Evolutionary conservation across 164 flowering plant species (phyloP).

Genomic region (Piper longum): DNA sequence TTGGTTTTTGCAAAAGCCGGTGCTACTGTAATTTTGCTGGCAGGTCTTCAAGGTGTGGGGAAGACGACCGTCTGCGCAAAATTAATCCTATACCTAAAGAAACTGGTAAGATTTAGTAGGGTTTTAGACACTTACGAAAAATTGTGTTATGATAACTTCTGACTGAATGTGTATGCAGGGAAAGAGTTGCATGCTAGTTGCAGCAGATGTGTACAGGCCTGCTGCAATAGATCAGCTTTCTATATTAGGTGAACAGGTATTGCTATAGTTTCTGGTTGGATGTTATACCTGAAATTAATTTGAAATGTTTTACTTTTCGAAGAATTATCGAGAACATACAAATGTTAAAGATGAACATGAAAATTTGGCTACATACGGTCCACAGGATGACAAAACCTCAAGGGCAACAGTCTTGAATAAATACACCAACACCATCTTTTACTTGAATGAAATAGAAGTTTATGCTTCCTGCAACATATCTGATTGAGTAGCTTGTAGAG

Average conservation of each 20-base stretch:
- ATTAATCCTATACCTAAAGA: constrained; percentile 80
- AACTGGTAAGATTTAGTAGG: constrained; percentile 36
- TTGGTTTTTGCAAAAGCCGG: constrained; percentile 70
- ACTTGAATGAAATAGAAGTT: neutral
- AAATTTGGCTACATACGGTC: neutral
- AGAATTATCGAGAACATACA: no score
- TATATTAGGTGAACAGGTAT: constrained; percentile 85
- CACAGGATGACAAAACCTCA: neutral
- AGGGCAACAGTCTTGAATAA: neutral
- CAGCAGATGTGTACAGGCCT: constrained; percentile 96
- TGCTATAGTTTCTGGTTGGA: neutral
- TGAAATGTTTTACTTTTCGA: no score
- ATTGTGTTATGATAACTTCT: neutral
- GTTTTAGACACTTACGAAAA: no score
- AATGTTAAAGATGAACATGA: no score
- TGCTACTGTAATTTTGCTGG: constrained; percentile 78
- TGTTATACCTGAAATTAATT: neutral
- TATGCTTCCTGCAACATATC: neutral
- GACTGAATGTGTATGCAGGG: constrained; percentile 38
- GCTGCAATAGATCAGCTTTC: constrained; percentile 96
- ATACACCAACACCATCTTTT: neutral
- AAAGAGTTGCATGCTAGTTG: constrained; percentile 83
- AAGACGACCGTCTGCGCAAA: constrained; percentile 97
- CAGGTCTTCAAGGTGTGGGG: constrained; percentile 98
- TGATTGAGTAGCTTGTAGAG: neutral